Conservation (phyloP, 2,329 filamentous ascomycete genomes). For the Pseudogymnoascus sp. region DNA sequence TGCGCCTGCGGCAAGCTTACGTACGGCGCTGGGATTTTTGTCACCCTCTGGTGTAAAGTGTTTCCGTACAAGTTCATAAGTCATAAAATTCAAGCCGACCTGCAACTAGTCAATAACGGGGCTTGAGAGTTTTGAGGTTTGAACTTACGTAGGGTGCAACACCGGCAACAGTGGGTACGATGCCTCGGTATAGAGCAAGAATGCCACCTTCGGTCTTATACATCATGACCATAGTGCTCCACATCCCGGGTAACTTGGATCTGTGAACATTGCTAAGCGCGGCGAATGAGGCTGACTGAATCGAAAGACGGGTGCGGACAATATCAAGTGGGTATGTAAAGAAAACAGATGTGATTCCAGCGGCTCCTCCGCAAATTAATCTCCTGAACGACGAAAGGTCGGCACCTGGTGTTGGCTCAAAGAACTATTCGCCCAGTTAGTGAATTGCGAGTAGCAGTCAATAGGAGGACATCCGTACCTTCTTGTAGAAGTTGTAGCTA, state of each 20-base stretch:
- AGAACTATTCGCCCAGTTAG: too few species aligned
- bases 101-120: slow-evolving; percentile 29
- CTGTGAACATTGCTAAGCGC: slow-evolving; percentile 55
- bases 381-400: slow-evolving; percentile 66
- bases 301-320: slow-evolving; percentile 87
- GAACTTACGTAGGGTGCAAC: slow-evolving; percentile 79
- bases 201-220: slow-evolving; percentile 86
- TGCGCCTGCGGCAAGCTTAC: slow-evolving; percentile 83
- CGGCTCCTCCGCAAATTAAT: slow-evolving; percentile 80
- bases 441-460: too few species aligned
- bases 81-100: slow-evolving; percentile 98
- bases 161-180: slow-evolving; percentile 86
- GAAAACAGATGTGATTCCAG: slow-evolving; percentile 90
- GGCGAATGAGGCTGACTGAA: slow-evolving; percentile 92
- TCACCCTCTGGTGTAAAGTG: slow-evolving; percentile 83
- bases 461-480: too few species aligned
- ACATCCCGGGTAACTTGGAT: slow-evolving; percentile 80
- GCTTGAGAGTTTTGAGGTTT: slow-evolving; percentile 20
- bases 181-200: slow-evolving; percentile 81
- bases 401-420: slow-evolving; percentile 65
- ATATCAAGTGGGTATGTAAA: slow-evolving; percentile 97
- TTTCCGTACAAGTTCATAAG: slow-evolving; percentile 80
- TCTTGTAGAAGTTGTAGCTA: slow-evolving; percentile 95
- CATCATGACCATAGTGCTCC: slow-evolving; percentile 70
- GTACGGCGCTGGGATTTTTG: slow-evolving; percentile 65